Evolutionary conservation across 768 basidiomycete genomes (phyloP).

Genomic region (Sarcomyxa edulis): DNA sequence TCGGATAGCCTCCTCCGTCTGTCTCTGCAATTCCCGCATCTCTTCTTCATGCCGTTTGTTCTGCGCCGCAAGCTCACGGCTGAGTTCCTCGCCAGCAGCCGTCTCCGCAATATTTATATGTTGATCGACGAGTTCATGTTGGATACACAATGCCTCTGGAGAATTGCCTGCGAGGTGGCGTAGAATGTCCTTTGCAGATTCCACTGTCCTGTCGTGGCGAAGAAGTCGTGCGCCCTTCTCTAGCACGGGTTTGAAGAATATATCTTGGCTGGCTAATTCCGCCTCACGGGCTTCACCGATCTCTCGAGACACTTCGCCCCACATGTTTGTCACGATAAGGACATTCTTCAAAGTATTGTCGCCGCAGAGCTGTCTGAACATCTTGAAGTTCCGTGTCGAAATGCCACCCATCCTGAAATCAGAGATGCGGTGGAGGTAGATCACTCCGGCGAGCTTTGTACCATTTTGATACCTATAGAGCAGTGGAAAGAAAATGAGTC

Average conservation of each 20-base stretch:
- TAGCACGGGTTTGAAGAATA: slow-evolving; percentile 4
- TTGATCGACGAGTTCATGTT: slow-evolving; percentile 48
- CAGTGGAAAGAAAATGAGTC: neutral
- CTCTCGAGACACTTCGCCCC: slow-evolving; percentile 38
- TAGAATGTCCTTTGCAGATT: neutral
- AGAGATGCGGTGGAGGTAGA: slow-evolving; percentile 38
- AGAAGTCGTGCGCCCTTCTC: slow-evolving; percentile 2
- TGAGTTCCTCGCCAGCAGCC: slow-evolving; percentile 47
- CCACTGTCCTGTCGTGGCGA: neutral
- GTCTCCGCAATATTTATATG: slow-evolving; percentile 44
- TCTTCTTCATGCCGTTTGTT: no score
- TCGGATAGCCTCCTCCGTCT: slow-evolving; percentile 39
- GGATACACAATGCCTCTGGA: slow-evolving; percentile 44
- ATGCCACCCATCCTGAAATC: slow-evolving; percentile 34
- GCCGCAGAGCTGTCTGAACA: slow-evolving; percentile 43
- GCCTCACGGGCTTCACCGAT: slow-evolving; percentile 16
- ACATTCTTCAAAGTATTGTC: slow-evolving; percentile 36
- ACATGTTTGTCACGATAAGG: slow-evolving; percentile 42
- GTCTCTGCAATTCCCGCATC: no score
- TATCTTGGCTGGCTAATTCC: slow-evolving; percentile 12
- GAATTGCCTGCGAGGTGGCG: slow-evolving; percentile 29
- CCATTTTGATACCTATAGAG: slow-evolving; percentile 10
- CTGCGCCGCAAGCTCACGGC: no score
- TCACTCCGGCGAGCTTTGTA: slow-evolving; percentile 29
- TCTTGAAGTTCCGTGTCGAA: slow-evolving; percentile 34